Evolutionary conservation across 306 rosid genomes (phyloP), one percentile per base, ranked within the genome.

Genomic region (Castanospermum australe): DNA sequence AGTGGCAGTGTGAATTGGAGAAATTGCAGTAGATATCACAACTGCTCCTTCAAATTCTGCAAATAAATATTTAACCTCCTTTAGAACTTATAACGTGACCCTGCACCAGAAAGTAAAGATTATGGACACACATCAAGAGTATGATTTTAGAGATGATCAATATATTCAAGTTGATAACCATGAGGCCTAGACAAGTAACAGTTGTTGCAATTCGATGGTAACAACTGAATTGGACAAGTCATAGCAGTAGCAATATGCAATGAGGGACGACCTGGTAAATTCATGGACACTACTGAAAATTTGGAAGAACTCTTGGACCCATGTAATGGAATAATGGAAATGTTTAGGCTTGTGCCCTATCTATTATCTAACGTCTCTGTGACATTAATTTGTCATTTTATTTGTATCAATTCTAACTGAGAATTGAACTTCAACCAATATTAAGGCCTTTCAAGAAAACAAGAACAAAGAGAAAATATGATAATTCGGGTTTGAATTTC

Each of bases 91-190:
- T 85, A 62, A 44, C 45, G 60, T 30, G 65, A 59, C 71, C 88
- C 92, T 89, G 93, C 87, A 80, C 48, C 36, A 36, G 62, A 80
- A 71, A 61, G 48, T 21, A 79, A 71, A 71, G 52, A 63, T 70
- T 21, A 66, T 48, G 71, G 35, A 59, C 51, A 52, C 36, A 11
- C 18, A 25, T 71, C 7, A 59, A 48, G 73, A 56, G 47, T 25
- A 52, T 8, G 15, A 68, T 10, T 28, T 39, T 6, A 35, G 28
- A n/a, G 69, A 17, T 65, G 17, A 71, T 39, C 42, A 73, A 35
- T 45, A 47, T 17, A 38, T 56, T 70, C 65, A 30, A 18, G 51
- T 73, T 42, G 63, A 39, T 48, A 63, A 5, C 8, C 10, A 62
- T 61, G 62, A 75, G 18, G 38, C 17, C 28, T 63, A 15, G 28